phyloP scores from a whole-genome alignment of 768 basidiomycete species.

The Rhodotorula diobovata region DNA sequence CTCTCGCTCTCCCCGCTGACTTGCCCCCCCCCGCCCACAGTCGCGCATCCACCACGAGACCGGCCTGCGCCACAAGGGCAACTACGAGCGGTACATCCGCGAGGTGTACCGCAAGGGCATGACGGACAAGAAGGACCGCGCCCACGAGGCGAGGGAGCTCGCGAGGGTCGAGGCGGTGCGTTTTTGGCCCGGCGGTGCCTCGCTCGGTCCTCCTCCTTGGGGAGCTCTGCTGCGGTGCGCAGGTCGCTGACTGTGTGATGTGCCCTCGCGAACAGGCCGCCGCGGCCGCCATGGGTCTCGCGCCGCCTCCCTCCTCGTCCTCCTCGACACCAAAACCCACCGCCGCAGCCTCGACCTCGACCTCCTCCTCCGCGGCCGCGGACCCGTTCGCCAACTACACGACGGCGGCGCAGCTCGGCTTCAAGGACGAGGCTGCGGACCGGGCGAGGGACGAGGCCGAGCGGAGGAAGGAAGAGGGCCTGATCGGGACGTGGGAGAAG shows the following conservation, averaged over 20 bases:
- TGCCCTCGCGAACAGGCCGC: slow-evolving; percentile 57
- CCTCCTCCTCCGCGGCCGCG: not conserved
- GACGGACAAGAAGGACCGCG: slow-evolving; percentile 47
- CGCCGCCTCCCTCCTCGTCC: slow-evolving; percentile 41
- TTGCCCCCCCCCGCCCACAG: slow-evolving; percentile 50
- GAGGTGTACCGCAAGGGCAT: slow-evolving; percentile 86
- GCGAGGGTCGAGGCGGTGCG: slow-evolving; percentile 71
- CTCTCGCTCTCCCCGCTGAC: not conserved
- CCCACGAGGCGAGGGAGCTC: slow-evolving; percentile 78
- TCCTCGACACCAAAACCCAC: slow-evolving; percentile 46
- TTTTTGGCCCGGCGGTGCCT: slow-evolving; percentile 4
- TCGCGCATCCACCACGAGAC: slow-evolving; percentile 87
- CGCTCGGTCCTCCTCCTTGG: not conserved
- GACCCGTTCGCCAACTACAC: slow-evolving; percentile 70
- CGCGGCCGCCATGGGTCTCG: slow-evolving; percentile 56
- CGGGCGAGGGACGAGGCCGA: slow-evolving; percentile 60
- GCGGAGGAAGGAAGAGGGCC: slow-evolving; percentile 43
- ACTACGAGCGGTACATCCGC: slow-evolving; percentile 83
- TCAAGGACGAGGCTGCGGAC: slow-evolving; percentile 69
- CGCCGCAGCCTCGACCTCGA: slow-evolving; percentile 11
- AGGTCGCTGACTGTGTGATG: too few species aligned
- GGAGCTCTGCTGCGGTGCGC: not conserved
- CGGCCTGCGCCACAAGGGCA: slow-evolving; percentile 89
- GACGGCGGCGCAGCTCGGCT: slow-evolving; percentile 78
- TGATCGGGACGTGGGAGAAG: slow-evolving; percentile 35